phyloP scores from a whole-genome alignment of 331 rosid species.

The Cucumis variabilis region DNA sequence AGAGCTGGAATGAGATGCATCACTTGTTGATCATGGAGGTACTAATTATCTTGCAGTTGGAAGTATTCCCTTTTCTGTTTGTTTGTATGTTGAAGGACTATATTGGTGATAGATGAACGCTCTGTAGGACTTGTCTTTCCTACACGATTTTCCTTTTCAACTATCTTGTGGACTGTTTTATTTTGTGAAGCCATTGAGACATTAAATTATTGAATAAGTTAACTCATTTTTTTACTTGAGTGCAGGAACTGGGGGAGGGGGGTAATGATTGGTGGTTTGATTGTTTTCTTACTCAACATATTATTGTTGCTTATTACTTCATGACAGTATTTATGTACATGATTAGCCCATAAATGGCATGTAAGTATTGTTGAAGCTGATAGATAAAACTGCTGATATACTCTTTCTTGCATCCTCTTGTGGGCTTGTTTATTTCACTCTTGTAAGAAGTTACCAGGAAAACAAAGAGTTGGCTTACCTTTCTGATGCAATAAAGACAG shows the following conservation, averaged over 20 bases:
- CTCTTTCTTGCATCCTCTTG: constrained; percentile 14
- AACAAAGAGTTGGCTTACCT: neutral
- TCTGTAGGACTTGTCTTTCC: neutral
- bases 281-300: constrained; percentile 96
- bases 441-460: neutral
- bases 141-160: constrained; percentile 7
- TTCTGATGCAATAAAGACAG: too few species aligned
- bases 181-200: neutral
- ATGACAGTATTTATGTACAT: constrained; percentile 81
- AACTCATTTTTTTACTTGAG: neutral
- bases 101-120: neutral
- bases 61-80: neutral
- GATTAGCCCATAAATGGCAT: constrained; percentile 98
- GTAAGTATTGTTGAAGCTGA: constrained; percentile 54
- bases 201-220: too few species aligned
- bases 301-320: constrained; percentile 75
- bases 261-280: constrained; percentile 98
- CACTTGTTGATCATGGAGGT: constrained; percentile 99
- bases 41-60: constrained; percentile 35
- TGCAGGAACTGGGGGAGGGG: constrained; percentile 99
- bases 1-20: constrained; percentile 99
- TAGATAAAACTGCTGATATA: neutral
- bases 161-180: neutral
- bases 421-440: neutral
- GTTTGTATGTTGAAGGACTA: neutral